These are phyloP conservation scores for Phaeosphaeria sp. DNA, from an alignment of 2,329 filamentous ascomycete species.

Conservation along the genomic window DNA sequence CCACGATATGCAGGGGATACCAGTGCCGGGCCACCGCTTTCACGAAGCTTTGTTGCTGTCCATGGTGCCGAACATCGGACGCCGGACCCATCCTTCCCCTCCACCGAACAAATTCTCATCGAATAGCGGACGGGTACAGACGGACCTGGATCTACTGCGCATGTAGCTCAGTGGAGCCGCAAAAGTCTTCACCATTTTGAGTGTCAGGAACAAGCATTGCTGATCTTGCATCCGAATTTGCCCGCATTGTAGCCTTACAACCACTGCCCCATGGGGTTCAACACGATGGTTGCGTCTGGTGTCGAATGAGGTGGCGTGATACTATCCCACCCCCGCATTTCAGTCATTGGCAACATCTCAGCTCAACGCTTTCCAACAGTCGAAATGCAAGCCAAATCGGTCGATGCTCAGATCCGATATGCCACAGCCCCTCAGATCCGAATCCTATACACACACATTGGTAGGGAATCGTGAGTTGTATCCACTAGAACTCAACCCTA, in stretches of 20 bases:
- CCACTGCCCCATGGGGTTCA: background rate
- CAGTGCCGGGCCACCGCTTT: background rate
- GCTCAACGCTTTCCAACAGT: background rate
- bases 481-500: background rate
- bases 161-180: background rate
- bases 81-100: slow-evolving; percentile 16
- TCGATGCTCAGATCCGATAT: background rate
- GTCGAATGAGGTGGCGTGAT: background rate
- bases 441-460: background rate
- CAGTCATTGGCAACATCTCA: background rate
- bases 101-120: slow-evolving; percentile 13
- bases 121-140: background rate
- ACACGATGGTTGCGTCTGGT: background rate
- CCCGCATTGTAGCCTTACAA: background rate
- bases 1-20: slow-evolving; percentile 5
- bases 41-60: background rate
- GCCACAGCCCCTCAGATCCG: background rate
- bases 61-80: background rate
- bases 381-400: background rate
- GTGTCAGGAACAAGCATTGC: background rate
- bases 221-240: background rate
- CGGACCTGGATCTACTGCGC: slow-evolving; percentile 4
- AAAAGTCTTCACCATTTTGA: background rate
- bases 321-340: background rate
- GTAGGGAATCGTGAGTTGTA: background rate